These are phyloP conservation scores for Barnettozyma vustinii DNA, from an alignment of 805 yeast genomes.

Conservation along the genomic window DNA sequence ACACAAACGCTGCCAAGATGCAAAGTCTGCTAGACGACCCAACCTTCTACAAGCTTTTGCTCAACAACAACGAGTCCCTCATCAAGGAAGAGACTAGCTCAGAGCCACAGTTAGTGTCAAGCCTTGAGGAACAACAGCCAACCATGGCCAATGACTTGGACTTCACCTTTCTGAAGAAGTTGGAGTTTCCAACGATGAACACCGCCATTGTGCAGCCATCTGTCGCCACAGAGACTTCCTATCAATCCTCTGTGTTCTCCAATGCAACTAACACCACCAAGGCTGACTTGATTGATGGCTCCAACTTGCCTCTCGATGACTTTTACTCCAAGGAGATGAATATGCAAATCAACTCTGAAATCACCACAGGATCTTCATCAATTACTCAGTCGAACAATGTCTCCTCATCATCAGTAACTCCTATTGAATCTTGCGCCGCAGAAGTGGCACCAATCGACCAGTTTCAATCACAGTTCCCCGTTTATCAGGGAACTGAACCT, in stretches of 20 bases:
- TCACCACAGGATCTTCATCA: constrained; percentile 2
- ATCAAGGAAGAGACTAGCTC: background rate
- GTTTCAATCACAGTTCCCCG: constrained; percentile 7
- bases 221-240: constrained; percentile 8
- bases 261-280: constrained; percentile 8
- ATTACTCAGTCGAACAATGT: background rate
- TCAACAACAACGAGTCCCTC: constrained; percentile 16
- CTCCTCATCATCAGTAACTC: background rate
- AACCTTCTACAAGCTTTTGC: constrained; percentile 18
- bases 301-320: constrained; percentile 8
- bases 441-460: background rate
- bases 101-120: background rate
- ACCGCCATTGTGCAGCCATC: constrained; percentile 1
- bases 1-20: constrained; percentile 9
- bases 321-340: constrained; percentile 19
- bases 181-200: constrained; percentile 10
- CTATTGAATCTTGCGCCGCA: background rate
- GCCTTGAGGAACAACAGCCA: background rate
- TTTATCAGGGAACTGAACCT: background rate
- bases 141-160: constrained; percentile 3
- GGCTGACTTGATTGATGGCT: background rate
- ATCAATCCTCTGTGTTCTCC: constrained; percentile 18
- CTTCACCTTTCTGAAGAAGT: constrained; percentile 10
- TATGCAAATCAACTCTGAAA: constrained; percentile 16
- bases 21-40: constrained; percentile 22